Conservation (phyloP, 208 protist genomes). For the Acanthamoeba lenticulata region DNA sequence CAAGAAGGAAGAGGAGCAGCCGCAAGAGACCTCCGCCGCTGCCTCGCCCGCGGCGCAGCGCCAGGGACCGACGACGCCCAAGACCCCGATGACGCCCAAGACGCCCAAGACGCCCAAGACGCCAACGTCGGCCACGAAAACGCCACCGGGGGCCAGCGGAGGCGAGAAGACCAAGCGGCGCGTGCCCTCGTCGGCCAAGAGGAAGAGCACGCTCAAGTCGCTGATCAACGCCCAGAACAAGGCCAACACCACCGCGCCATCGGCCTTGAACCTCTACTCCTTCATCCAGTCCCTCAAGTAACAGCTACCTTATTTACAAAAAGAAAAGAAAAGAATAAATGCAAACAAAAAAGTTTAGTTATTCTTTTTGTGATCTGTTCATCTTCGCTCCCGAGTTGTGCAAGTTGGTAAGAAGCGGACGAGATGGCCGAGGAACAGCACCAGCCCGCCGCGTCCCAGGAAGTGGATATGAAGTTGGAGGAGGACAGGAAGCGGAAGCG, state of each 20-base stretch:
- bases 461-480: not conserved
- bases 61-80: not conserved
- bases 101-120: not conserved
- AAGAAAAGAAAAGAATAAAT: no score
- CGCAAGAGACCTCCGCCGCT: no score
- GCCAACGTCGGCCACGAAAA: no score
- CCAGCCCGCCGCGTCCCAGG: not conserved
- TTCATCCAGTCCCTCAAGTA: conserved; percentile 3
- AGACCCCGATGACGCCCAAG: no score
- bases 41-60: not conserved
- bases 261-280: not conserved
- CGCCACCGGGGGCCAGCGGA: no score
- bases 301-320: no score
- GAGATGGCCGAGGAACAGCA: not conserved
- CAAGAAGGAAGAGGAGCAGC: not conserved
- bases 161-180: not conserved
- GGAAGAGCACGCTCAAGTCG: not conserved
- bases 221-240: not conserved
- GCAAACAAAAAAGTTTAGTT: not conserved
- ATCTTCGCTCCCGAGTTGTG: no score
- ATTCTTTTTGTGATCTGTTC: no score
- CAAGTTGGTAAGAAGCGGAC: no score
- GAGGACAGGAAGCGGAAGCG: conserved; percentile 31
- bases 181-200: not conserved
- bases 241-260: not conserved